A percentile compares a stretch with the other conserved stretches of the same genome.
These are phyloP conservation scores for Lactifluus hygrophoroides DNA, from an alignment of 768 basidiomycete species.

Conservation along the genomic window DNA sequence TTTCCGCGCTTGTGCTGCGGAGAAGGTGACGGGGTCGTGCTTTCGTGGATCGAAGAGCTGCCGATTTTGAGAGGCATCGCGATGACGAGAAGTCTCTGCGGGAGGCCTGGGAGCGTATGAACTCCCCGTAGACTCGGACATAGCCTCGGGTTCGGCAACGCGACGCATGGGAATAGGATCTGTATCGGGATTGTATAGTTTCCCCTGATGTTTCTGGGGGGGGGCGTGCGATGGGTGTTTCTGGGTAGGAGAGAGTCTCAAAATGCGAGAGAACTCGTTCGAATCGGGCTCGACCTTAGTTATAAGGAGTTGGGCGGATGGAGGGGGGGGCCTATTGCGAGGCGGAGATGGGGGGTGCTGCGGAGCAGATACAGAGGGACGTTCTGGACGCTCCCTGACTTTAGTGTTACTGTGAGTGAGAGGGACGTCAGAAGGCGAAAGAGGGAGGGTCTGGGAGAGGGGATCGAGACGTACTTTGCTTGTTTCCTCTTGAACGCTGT, in stretches of 20 bases:
- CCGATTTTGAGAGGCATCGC: constrained; percentile 31
- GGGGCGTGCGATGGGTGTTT: constrained; percentile 28
- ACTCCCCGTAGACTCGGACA: constrained; percentile 49
- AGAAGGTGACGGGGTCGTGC: constrained; percentile 86
- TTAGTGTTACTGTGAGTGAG: neutral
- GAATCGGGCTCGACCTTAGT: constrained; percentile 49
- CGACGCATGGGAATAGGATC: constrained; percentile 54
- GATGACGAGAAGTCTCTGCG: constrained; percentile 27
- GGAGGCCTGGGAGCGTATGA: constrained; percentile 38
- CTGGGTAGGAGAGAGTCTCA: constrained; percentile 53
- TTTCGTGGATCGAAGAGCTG: constrained; percentile 85
- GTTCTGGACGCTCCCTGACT: constrained; percentile 18
- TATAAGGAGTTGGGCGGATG: constrained; percentile 28
- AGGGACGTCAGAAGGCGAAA: neutral
- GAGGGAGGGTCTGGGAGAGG: neutral
- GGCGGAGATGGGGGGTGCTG: constrained; percentile 26
- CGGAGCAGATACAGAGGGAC: constrained; percentile 28
- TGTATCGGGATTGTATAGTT: constrained; percentile 65
- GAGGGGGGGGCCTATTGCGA: constrained; percentile 29
- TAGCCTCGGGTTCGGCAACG: constrained; percentile 55
- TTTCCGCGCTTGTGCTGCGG: constrained; percentile 44
- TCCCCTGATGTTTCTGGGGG: constrained; percentile 30
- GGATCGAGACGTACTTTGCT: constrained; percentile 39
- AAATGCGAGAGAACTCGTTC: constrained; percentile 63
- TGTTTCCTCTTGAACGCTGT: constrained; percentile 58